Evolutionary conservation across 495 filamentous ascomycete species (phyloP).

Genomic region (Extremus antarcticus): DNA sequence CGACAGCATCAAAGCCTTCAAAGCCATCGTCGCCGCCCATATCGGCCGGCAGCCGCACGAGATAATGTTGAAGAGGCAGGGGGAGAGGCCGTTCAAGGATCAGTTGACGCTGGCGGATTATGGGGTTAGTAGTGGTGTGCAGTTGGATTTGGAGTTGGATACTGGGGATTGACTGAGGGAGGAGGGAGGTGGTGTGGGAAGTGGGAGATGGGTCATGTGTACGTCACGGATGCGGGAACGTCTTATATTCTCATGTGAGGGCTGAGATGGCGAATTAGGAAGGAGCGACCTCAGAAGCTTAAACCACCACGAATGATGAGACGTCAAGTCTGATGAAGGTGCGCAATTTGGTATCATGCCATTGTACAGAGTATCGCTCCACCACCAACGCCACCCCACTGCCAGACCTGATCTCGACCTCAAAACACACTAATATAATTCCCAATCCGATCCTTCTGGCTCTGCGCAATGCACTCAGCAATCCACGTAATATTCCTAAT

Average conservation of each 20-base stretch:
- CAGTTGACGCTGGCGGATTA: constrained; percentile 78
- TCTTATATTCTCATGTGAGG: no score
- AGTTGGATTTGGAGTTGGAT: constrained; percentile 56
- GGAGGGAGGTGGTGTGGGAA: background rate
- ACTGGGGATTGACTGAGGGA: constrained; percentile 17
- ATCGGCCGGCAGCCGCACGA: constrained; percentile 83
- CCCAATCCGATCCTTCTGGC: constrained; percentile 96
- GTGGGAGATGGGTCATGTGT: no score
- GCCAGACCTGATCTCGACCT: background rate
- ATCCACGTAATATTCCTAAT: constrained; percentile 99
- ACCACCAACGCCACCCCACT: no score
- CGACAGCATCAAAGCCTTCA: constrained; percentile 73
- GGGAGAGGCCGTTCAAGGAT: constrained; percentile 86
- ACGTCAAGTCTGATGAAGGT: no score
- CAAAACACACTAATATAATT: constrained; percentile 98
- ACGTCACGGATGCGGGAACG: no score
- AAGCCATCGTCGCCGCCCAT: constrained; percentile 74
- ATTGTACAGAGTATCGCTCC: background rate
- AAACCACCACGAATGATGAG: no score
- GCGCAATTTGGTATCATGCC: background rate
- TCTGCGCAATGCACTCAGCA: constrained; percentile 97
- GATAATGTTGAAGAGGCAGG: constrained; percentile 83
- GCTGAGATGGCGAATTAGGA: background rate
- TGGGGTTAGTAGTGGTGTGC: constrained; percentile 77
- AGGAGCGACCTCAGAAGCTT: background rate